Evolutionary conservation across 129 eudicot species (phyloP).

Genomic region (Logfia minima): DNA sequence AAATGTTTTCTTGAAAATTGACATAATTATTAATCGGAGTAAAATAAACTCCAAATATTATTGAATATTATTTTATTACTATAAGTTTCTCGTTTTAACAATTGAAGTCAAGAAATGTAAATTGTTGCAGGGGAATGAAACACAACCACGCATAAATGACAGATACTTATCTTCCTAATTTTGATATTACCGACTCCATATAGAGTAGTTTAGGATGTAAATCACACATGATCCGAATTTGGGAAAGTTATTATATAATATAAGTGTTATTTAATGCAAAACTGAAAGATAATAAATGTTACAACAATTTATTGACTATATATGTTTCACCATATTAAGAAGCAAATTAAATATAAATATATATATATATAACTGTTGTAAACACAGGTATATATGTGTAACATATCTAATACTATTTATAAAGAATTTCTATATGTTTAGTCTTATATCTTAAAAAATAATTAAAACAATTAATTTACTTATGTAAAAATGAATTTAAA

Average conservation of each 20-base stretch:
- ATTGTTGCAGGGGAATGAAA: neutral
- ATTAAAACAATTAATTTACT: no score
- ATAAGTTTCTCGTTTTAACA: neutral
- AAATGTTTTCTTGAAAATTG: slow-evolving; percentile 6
- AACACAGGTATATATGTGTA: no score
- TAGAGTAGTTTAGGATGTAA: neutral
- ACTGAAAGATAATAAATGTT: no score
- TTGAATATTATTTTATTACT: neutral
- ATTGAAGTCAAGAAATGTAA: neutral
- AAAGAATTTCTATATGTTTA: no score
- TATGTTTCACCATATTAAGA: slow-evolving; percentile 11
- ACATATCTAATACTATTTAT: no score
- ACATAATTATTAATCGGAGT: neutral
- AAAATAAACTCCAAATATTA: no score
- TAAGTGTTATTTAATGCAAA: neutral
- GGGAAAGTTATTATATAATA: neutral
- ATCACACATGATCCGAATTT: neutral
- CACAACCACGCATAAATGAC: neutral
- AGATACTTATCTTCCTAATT: neutral
- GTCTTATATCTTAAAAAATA: no score
- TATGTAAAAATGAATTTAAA: no score
- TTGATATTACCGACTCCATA: neutral
- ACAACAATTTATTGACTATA: neutral
- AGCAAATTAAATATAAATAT: neutral
- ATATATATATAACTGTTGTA: no score